Base-by-base conservation (phyloP, 805 yeast genomes). In the Candida insectorum region DNA sequence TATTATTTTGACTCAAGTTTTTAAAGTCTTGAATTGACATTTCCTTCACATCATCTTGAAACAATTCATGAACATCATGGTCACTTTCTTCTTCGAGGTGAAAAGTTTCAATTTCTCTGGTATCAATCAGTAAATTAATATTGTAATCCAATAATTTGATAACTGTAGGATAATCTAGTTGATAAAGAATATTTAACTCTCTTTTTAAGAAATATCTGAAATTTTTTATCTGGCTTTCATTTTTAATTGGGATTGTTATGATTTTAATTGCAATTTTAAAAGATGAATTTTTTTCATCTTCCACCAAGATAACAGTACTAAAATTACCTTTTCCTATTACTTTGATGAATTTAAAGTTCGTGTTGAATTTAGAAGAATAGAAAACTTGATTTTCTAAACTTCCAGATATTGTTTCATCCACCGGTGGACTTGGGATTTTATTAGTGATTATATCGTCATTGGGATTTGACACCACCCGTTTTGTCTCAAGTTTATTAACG, bases 261-360 rank as follows among this genome's bases (percentile, higher is more conserved):
- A 85, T 73, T 54, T 91, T 91, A 23, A 91, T 71, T 0, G 97
- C 97, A 4, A 80, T 81, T 16, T 51, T 34, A n/a, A n/a, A n/a
- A 1, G 37, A 40, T 8, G 23, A 8, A 11, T 38, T 24, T 6
- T 12, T 23, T 4, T 30, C 33, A 15, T 45, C 41, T 10, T 52
- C 55, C 0, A 54, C 29, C 11, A 74, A 48, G 12, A 74, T 67
- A 8, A 84, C 93, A 6, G 67, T 69, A 52, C 87, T 79, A 54
- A 83, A 84, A 18, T 79, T 73, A 0, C 94, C 94, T 14, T 62
- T 47, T 1, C 94, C 94, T 4, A 84, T 62, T 26, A 70, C 39
- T 18, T 44, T 39, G 2, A 30, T 42, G 33, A 45, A 52, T 22
- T 35, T 33, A 22, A 34, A 34, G 30, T 29, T 26, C 2, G 32